Percentiles rank a stretch among this genome's conserved stretches.
Conservation (phyloP, 495 filamentous ascomycete species). For the Bathelium albidoporum region DNA sequence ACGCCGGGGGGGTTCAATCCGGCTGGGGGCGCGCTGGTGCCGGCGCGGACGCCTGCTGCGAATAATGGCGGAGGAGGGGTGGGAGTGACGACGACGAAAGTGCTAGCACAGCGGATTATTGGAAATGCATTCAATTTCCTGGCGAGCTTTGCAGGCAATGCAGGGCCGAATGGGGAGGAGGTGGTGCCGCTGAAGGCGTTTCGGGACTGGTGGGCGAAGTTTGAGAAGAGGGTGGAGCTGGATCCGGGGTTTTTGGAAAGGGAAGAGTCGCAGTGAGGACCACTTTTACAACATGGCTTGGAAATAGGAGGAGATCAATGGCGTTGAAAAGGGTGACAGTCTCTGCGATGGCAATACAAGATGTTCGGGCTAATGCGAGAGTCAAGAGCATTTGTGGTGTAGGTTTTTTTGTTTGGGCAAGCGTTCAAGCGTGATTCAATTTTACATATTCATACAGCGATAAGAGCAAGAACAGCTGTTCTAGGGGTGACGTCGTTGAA, state of each 20-base stretch:
- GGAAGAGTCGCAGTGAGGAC: constrained; percentile 49
- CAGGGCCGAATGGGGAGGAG: constrained; percentile 49
- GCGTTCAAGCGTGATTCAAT: background rate
- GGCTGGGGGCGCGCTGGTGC: constrained; percentile 18
- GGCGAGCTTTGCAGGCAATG: constrained; percentile 60
- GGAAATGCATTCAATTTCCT: constrained; percentile 97
- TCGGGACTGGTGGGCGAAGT: constrained; percentile 95
- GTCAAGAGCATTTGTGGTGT: background rate
- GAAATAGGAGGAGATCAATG: background rate
- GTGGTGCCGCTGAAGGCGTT: constrained; percentile 85
- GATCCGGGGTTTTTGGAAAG: constrained; percentile 88
- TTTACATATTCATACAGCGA: background rate
- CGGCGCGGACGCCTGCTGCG: constrained; percentile 17
- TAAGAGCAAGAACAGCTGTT: background rate
- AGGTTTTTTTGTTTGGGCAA: background rate
- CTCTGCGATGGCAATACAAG: background rate
- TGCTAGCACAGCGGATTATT: constrained; percentile 85
- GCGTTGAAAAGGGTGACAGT: background rate
- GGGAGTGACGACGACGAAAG: constrained; percentile 47
- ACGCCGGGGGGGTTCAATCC: constrained; percentile 22
- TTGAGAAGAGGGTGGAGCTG: constrained; percentile 74
- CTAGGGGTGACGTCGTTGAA: background rate
- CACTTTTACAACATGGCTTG: no score
- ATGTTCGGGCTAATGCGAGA: background rate
- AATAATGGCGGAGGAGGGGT: background rate